phyloP scores from a whole-genome alignment of 164 flowering plant species.

The Houttuynia cordata region DNA sequence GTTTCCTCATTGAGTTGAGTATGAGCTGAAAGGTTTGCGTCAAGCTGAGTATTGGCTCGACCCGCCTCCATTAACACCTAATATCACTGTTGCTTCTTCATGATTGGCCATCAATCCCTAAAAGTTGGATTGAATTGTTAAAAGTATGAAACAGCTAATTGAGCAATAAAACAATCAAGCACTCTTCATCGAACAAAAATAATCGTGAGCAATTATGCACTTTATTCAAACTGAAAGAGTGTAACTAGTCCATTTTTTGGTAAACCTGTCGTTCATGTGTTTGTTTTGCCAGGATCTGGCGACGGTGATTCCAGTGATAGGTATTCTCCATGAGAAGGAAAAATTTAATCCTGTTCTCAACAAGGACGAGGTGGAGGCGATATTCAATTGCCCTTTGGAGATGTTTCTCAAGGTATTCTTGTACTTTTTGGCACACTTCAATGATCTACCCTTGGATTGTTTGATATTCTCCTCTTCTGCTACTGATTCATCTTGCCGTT shows the following conservation, averaged over 20 bases:
- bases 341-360: conserved; percentile 56
- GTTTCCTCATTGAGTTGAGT: too few relatives aligned
- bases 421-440: not conserved
- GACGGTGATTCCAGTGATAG: conserved; percentile 75
- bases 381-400: conserved; percentile 88
- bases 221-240: too few relatives aligned
- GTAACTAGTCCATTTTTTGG: not conserved
- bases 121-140: too few relatives aligned
- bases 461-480: not conserved
- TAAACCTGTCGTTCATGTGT: not conserved
- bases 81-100: too few relatives aligned
- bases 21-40: too few relatives aligned
- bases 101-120: too few relatives aligned
- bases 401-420: conserved; percentile 77
- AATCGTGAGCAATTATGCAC: too few relatives aligned
- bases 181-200: too few relatives aligned
- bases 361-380: conserved; percentile 64
- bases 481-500: not conserved
- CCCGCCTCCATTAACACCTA: too few relatives aligned
- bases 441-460: not conserved
- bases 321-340: conserved; percentile 50
- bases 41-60: too few relatives aligned
- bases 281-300: not conserved
- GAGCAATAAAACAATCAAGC: too few relatives aligned
- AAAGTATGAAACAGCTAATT: too few relatives aligned